These are phyloP conservation scores for Alnus glutinosa DNA, from an alignment of 306 rosid genomes.

Conservation along the genomic window DNA sequence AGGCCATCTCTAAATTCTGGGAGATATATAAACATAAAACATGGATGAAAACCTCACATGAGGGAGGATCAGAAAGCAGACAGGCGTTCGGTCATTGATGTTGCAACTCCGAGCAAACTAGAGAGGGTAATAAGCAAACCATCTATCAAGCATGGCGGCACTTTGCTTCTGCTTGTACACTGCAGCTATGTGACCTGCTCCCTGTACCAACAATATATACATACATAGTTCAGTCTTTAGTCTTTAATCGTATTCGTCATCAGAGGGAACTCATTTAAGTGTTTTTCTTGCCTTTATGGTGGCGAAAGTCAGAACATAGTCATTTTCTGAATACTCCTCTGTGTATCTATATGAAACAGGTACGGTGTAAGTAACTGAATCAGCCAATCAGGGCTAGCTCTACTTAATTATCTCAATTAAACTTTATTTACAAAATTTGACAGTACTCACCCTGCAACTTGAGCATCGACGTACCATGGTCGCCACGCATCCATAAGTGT, in stretches of 20 bases:
- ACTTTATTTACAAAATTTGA: not conserved
- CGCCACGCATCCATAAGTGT: constrained; percentile 11
- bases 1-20: too few relatives aligned
- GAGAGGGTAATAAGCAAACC: constrained; percentile 24
- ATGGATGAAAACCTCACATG: too few relatives aligned
- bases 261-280: not conserved
- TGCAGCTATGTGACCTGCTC: constrained; percentile 29
- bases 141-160: constrained; percentile 21
- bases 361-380: not conserved
- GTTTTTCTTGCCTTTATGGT: constrained; percentile 5
- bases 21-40: too few relatives aligned
- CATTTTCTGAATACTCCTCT: not conserved
- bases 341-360: not conserved
- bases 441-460: constrained; percentile 8
- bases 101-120: not conserved
- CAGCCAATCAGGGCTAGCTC: too few relatives aligned
- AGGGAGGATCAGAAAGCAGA: too few relatives aligned
- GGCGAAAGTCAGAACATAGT: constrained; percentile 4
- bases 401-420: too few relatives aligned
- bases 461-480: constrained; percentile 7
- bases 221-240: not conserved
- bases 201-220: not conserved
- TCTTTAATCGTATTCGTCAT: not conserved
- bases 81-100: too few relatives aligned
- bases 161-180: constrained; percentile 24